Conservation (phyloP, 768 basidiomycete species). For the Boletus vinaceobasis region DNA sequence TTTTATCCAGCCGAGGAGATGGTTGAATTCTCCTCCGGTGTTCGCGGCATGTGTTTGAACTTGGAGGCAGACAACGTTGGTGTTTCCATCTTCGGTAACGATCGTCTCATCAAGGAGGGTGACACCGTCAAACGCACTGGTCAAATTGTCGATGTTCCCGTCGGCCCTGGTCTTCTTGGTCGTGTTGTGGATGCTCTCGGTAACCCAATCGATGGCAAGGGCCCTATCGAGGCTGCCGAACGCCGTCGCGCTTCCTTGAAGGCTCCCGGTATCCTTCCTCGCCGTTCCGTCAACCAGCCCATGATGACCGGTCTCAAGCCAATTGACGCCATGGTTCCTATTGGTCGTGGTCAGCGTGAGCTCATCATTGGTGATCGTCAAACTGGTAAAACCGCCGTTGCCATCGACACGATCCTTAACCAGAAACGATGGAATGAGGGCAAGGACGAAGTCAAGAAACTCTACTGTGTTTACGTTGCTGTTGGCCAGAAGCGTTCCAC, state of each 20-base stretch:
- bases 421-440: constrained; percentile 99
- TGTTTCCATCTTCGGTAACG: constrained; percentile 99
- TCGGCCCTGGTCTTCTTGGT: constrained; percentile 94
- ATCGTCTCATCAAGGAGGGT: constrained; percentile 99
- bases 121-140: constrained; percentile 99
- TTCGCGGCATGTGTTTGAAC: constrained; percentile 99
- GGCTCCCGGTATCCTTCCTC: constrained; percentile 98
- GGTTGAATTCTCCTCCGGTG: constrained; percentile 99
- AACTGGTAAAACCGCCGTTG: constrained; percentile 98
- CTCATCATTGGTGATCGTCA: constrained; percentile 99
- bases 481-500: constrained; percentile 99
- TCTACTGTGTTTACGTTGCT: constrained; percentile 99
- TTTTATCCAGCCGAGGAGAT: constrained; percentile 87
- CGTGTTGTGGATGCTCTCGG: constrained; percentile 99
- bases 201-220: constrained; percentile 99
- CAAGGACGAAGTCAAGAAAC: constrained; percentile 93
- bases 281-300: constrained; percentile 99
- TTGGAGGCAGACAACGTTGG: constrained; percentile 99
- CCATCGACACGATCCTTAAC: constrained; percentile 99
- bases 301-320: constrained; percentile 99
- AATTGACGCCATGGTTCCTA: constrained; percentile 99
- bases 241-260: constrained; percentile 97
- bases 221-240: constrained; percentile 89
- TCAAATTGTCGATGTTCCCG: constrained; percentile 99
- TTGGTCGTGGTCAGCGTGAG: constrained; percentile 99